Base-by-base conservation (phyloP, 129 eudicot species). In the Sambucus nigra region DNA sequence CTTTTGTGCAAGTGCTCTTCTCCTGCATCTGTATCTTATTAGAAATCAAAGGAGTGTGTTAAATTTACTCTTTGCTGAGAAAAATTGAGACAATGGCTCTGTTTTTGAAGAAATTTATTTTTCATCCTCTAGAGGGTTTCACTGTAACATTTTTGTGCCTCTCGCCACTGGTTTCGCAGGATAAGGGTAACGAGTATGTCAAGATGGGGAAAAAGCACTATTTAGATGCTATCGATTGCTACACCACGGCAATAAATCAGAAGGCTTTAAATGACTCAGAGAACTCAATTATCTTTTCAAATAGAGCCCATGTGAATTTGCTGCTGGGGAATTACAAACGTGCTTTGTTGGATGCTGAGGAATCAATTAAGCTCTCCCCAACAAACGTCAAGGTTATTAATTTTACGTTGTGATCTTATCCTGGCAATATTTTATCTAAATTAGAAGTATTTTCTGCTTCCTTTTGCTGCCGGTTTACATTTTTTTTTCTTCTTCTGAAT, bases 121-220 rank as follows among this genome's bases (percentile, higher is more conserved):
- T 38, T 25, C n/a, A 14, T 38, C 20, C 25, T 15, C 4, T 3
- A 1, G 60, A 9, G 47, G 29, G 61, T 1, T 45, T 33, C 35
- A 23, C 35, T 7, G 41, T 45, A 0, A 3, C 29, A 48, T 56
- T 38, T 53, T 45, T 19, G 61, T 25, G 46, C 35, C 35, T 24
- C 41, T 61, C 16, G 63, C 22, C 13, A 4, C 24, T 60, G 51
- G 67, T 6, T 35, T 70, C 70, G 60, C 65, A 84, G 97, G 96
- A 88, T 59, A 48, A 80, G 58, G 96, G 96, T 55, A 88, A 88
- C 61, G 93, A 80, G 67, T 83, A 61, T 80, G 87, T 88, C 49
- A 88, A 88, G 67, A 80, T 65, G 81, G 96, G 96, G n/a, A 86
- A 86, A 58, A 92, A 80, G 66, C 92, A 82, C 26, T 92, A 79